Conservation (phyloP, 2,329 filamentous ascomycete genomes). For the Pyricularia pennisetigena region DNA sequence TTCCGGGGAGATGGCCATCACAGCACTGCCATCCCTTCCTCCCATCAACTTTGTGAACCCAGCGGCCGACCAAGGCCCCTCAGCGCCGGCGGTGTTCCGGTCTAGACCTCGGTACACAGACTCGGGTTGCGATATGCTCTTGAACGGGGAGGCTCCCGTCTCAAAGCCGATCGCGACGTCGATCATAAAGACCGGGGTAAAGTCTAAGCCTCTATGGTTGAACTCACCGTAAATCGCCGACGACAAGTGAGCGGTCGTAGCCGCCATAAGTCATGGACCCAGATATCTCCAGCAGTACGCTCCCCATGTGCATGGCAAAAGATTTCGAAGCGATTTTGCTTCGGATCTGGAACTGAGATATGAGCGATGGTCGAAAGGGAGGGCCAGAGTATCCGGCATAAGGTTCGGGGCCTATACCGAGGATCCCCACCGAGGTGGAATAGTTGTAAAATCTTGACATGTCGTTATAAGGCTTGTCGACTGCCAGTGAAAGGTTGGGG, state of each 20-base stretch:
- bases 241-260: conserved; percentile 20
- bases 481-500: not conserved
- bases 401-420: not conserved
- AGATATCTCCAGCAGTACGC: conserved; percentile 15
- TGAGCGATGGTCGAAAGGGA: not conserved
- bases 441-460: not conserved
- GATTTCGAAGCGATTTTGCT: conserved; percentile 15
- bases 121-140: not conserved
- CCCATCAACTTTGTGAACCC: conserved; percentile 1
- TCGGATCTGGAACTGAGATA: conserved; percentile 10
- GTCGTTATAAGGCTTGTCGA: not conserved
- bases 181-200: conserved; percentile 7
- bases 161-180: conserved; percentile 15
- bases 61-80: not conserved
- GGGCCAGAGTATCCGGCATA: not conserved
- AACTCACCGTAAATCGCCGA: conserved; percentile 18
- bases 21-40: conserved; percentile 6
- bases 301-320: conserved; percentile 22
- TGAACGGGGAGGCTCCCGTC: conserved; percentile 11
- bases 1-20: conserved; percentile 13
- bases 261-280: conserved; percentile 23
- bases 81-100: not conserved
- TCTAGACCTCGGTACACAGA: not conserved
- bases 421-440: not conserved
- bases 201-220: not conserved